These are phyloP conservation scores for Echinochloa phyllopogon DNA, from an alignment of 176 grass and related monocot species.

Conservation along the genomic window DNA sequence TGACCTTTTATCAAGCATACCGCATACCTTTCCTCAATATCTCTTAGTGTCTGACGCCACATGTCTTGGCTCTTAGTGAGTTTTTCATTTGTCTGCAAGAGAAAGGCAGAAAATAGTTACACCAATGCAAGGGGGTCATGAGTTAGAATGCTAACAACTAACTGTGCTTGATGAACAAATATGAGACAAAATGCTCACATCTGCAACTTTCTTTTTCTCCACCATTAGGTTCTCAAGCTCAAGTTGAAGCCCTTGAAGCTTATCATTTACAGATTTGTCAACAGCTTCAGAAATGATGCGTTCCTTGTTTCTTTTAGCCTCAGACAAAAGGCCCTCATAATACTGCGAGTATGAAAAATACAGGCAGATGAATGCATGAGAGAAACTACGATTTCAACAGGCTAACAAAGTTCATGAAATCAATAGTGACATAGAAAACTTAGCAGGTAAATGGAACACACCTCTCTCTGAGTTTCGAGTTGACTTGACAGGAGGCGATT, in stretches of 20 bases:
- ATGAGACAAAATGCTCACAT: slow-evolving; percentile 56
- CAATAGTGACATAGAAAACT: slow-evolving; percentile 1
- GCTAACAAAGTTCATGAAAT: not conserved
- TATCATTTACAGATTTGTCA: slow-evolving; percentile 69
- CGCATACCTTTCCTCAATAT: slow-evolving; percentile 85
- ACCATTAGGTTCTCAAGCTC: slow-evolving; percentile 66
- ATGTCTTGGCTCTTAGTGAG: slow-evolving; percentile 79
- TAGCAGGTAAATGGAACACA: slow-evolving; percentile 34
- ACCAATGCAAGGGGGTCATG: not conserved
- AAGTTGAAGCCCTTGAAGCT: slow-evolving; percentile 68
- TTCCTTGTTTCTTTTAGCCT: slow-evolving; percentile 73
- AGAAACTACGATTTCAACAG: not conserved
- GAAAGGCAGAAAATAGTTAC: slow-evolving; percentile 25
- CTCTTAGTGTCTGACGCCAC: slow-evolving; percentile 73
- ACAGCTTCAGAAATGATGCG: slow-evolving; percentile 61
- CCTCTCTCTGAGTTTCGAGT: slow-evolving; percentile 91
- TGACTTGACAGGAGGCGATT: slow-evolving; percentile 82
- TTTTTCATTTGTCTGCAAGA: slow-evolving; percentile 72
- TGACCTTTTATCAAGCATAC: slow-evolving; percentile 42
- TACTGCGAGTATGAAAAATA: slow-evolving; percentile 57
- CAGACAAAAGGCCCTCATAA: slow-evolving; percentile 73
- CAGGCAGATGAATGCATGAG: slow-evolving; percentile 25
- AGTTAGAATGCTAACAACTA: not conserved
- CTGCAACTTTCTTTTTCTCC: slow-evolving; percentile 76
- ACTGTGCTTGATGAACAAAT: not conserved